These are phyloP conservation scores for Leptomonas pyrrhocoris DNA, from an alignment of 208 protist genomes.

Conservation along the genomic window DNA sequence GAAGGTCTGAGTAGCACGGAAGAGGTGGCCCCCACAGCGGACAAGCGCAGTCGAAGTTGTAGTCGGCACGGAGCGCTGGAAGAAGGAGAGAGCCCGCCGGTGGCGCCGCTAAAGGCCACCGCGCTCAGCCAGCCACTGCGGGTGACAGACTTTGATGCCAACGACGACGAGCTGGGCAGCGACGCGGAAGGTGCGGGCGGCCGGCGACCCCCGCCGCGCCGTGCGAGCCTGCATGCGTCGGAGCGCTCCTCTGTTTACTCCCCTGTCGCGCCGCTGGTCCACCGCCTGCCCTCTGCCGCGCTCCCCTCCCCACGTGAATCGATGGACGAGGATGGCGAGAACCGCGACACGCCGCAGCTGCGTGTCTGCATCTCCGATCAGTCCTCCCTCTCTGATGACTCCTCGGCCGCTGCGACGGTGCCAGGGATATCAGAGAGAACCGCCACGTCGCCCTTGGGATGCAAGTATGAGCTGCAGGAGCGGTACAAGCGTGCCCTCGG, in stretches of 20 bases:
- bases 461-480: slow-evolving; percentile 9
- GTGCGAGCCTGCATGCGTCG: not conserved
- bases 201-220: not conserved
- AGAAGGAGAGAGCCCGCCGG: not conserved
- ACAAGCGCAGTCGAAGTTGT: not conserved
- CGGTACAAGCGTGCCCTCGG: not conserved
- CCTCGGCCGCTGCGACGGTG: not conserved
- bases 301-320: not conserved
- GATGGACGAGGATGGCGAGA: not conserved
- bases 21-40: not conserved
- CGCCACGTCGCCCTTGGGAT: not conserved
- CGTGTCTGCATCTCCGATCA: not conserved
- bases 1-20: not conserved
- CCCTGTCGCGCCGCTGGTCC: not conserved
- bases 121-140: not conserved
- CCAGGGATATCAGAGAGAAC: not conserved
- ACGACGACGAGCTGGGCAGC: not conserved
- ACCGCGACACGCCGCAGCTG: not conserved
- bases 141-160: not conserved
- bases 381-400: not conserved
- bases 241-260: not conserved
- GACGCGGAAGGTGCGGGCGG: not conserved
- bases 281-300: not conserved
- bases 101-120: not conserved
- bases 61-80: not conserved